Evolutionary conservation across 2,329 filamentous ascomycete species (phyloP), one percentile per base, ranked within the genome.

Genomic region (Cordyceps fumosorosea): DNA sequence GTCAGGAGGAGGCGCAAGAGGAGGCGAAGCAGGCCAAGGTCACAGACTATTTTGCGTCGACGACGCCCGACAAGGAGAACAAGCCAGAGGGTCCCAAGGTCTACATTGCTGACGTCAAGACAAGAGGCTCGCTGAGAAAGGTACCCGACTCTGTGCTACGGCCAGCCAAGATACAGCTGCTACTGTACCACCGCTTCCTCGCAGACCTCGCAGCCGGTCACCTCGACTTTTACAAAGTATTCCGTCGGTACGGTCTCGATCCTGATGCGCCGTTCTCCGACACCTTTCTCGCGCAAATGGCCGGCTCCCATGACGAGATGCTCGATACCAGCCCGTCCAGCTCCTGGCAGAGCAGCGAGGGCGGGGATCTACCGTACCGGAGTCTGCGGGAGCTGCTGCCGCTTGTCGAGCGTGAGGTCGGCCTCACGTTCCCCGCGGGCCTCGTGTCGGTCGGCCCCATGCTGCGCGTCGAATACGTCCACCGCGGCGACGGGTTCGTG

Each of bases 21-120:
- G 62, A 69, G 2, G 0, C 65, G 68, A 11, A 71, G 69, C 78
- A 81, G 61, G 66, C 72, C 0, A 73, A 72, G 12, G 74, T 82
- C 22, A 75, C 72, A 0, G 71, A 77, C 52, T 82, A 76, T 65
- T 77, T 81, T 58, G 67, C 72, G 4, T 65, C 69, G 1, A 64
- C 66, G 44, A 66, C 65, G n/a, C 50, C 61, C 14, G 16, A 29
- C 20, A 62, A 63, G 2, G 42, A 18, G 44, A 29, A 63, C 14
- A 34, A 44, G 0, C 8, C 56, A 0, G 62, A 34, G 0, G 67
- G 22, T 8, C 72, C 69, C 26, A 77, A 76, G 64, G 71, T 84
- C n/a, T 97, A 96, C 72, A 78, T 99, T 55, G 87, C 87, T 0
- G 95, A 99, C 68, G 85, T 96, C 66, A 99, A 99, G 74, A 98